phyloP scores from a whole-genome alignment of 257 asterid genomes.

The Nicotiana paniculata region DNA sequence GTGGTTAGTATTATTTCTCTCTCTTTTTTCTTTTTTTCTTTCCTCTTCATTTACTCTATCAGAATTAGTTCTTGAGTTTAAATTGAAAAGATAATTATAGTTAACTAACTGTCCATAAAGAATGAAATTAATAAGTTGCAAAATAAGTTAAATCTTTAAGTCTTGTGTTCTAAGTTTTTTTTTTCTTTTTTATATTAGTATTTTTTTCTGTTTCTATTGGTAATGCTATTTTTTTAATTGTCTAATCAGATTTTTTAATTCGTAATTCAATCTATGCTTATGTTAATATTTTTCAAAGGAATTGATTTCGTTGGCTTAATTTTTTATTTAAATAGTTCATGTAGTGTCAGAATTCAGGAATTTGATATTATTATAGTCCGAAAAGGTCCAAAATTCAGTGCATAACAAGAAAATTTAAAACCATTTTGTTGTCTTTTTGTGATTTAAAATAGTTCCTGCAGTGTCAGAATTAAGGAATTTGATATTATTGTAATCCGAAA shows the following conservation, averaged over 20 bases:
- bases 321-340: neutral
- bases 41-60: neutral
- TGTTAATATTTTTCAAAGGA: neutral
- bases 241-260: neutral
- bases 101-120: too few species aligned
- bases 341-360: neutral
- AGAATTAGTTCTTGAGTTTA: neutral
- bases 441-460: neutral
- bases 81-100: too few species aligned
- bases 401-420: neutral
- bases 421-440: neutral
- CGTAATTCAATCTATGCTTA: neutral
- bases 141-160: too few species aligned
- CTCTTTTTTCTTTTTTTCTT: neutral
- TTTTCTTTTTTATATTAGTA: neutral
- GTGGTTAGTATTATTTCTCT: constrained; percentile 49
- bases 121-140: too few species aligned
- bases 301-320: neutral
- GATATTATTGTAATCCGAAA: neutral
- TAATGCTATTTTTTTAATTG: neutral
- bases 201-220: neutral
- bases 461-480: neutral
- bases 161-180: too few species aligned
- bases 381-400: neutral
- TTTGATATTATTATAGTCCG: neutral